phyloP scores from a whole-genome alignment of 225 moss, liverwort and hornwort genomes.

The Polytrichum formosum region DNA sequence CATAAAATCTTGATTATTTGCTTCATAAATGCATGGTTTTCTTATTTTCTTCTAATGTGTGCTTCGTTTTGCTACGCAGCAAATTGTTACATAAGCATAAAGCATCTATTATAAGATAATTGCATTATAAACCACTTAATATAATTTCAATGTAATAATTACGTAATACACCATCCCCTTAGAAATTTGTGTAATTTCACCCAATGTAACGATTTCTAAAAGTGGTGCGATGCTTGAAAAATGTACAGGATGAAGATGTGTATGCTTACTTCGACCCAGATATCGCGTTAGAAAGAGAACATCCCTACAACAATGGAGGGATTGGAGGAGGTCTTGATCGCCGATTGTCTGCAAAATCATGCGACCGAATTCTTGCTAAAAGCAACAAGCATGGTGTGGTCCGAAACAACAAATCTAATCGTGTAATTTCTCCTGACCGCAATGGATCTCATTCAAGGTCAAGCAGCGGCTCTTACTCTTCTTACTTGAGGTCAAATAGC shows the following conservation, averaged over 20 bases:
- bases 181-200: no score
- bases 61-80: no score
- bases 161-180: no score
- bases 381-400: conserved; percentile 60
- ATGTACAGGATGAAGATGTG: conserved; percentile 83
- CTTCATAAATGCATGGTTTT: no score
- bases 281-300: conserved; percentile 67
- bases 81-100: no score
- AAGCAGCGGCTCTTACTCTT: conserved; percentile 24
- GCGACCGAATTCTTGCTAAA: conserved; percentile 59
- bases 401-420: conserved; percentile 65
- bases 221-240: no score
- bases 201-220: no score
- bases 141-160: no score
- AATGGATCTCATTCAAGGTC: conserved; percentile 45
- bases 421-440: conserved; percentile 40
- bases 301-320: conserved; percentile 48
- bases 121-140: no score
- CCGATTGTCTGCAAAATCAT: conserved; percentile 54
- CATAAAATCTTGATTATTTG: no score
- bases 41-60: no score
- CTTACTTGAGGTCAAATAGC: conserved; percentile 42
- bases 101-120: no score
- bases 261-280: conserved; percentile 92
- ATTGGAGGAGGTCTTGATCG: conserved; percentile 59